Evolutionary conservation across 1,284 basidiomycete genomes (phyloP).

Genomic region (Trametes pubescens): DNA sequence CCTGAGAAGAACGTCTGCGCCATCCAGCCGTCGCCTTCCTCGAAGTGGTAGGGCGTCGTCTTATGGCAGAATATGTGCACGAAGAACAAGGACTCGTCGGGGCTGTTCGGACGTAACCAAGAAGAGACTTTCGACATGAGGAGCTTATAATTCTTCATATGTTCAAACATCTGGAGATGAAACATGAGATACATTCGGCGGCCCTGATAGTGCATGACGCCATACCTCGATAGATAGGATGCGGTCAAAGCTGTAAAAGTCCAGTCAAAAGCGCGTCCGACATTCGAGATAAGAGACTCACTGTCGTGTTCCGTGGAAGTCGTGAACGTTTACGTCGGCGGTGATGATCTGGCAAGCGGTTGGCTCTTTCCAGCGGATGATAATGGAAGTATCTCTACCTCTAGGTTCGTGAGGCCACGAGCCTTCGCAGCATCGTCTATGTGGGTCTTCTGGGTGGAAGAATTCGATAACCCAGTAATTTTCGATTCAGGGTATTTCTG

Average conservation of each 20-base stretch:
- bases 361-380: neutral
- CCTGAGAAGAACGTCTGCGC: constrained; percentile 81
- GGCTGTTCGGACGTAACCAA: constrained; percentile 65
- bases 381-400: constrained; percentile 44
- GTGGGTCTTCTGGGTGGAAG: constrained; percentile 72
- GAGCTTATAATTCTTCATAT: constrained; percentile 81
- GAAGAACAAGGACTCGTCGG: constrained; percentile 64
- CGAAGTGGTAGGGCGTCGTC: constrained; percentile 77
- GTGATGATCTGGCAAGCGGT: constrained; percentile 62
- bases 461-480: constrained; percentile 77
- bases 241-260: constrained; percentile 66
- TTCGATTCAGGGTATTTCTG: constrained; percentile 76
- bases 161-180: constrained; percentile 74
- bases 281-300: constrained; percentile 41
- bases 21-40: constrained; percentile 81
- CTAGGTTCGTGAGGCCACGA: constrained; percentile 65
- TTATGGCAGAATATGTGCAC: constrained; percentile 82
- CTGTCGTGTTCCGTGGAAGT: constrained; percentile 62
- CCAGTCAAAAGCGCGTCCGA: neutral
- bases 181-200: neutral
- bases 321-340: constrained; percentile 73
- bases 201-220: too few relatives aligned
- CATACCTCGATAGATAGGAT: constrained; percentile 76
- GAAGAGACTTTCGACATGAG: constrained; percentile 73
- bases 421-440: constrained; percentile 66